Base-by-base conservation (phyloP, 2,329 filamentous ascomycete genomes). In the Aureobasidium sp. region DNA sequence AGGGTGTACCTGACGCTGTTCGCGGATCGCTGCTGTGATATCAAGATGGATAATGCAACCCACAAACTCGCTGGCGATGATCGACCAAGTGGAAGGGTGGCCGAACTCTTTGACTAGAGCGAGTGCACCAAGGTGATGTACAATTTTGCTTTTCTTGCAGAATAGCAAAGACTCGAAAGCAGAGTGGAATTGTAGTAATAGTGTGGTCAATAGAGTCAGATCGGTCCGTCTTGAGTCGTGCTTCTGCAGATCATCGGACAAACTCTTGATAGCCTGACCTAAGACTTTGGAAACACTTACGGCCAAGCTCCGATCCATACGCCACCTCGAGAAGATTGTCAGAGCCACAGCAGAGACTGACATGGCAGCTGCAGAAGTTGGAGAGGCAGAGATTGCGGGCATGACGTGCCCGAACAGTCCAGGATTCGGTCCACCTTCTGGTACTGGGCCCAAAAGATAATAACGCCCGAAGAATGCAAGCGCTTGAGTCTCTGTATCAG, bases 21-120 rank as follows among this genome's bases (percentile, higher is more conserved):
- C 53, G 41, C 53, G 41, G 6, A 57, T 45, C 6, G 53, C 53
- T 27, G 39, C 41, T 16, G 41, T 57, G 29, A 57, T 16, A 3
- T 57, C 53, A 10, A 57, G 53, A 36, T 57, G 53, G 13, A 57
- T 45, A 4, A 57, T 16, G 3, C 16, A 34, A 36, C 21, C 41
- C n/a, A 47, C 53, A 47, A 57, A 57, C 11, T 57, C 53, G 21
- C 21, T 36, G 6, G 53, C 53, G 10, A 37, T 37, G n/a, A 41
- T 10, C 3, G 53, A 57, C 53, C 53, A 57, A 45, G 39, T 57
- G 2, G 53, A 57, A 16, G 53, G 53, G 15, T 57, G 29, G n/a
- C 53, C 53, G 6, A 57, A 57, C 9, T 57, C 53, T 57, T 30
- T 57, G 41, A 57, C 53, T 8, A 57, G 6, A 25, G 53, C 53